These are phyloP conservation scores for Acorus calamus DNA, from an alignment of 106 monocot genomes.

Conservation along the genomic window DNA sequence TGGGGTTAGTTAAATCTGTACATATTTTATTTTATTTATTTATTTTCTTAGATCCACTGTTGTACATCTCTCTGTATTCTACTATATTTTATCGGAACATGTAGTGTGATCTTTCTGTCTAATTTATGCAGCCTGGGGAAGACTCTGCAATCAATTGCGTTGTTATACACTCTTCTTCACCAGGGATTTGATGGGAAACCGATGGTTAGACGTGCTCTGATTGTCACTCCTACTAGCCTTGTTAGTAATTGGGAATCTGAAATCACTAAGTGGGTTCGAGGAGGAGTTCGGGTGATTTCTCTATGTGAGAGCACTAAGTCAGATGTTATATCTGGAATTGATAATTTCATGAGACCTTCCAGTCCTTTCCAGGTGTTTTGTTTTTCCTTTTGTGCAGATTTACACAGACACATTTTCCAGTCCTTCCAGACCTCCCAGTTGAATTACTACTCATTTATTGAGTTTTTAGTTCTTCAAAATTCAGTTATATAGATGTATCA, in stretches of 20 bases:
- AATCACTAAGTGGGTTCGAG: constrained; percentile 84
- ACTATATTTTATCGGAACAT: background rate
- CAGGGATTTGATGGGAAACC: constrained; percentile 97
- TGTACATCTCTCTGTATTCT: background rate
- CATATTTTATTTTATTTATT: background rate
- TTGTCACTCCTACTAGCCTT: constrained; percentile 98
- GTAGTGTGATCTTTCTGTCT: background rate
- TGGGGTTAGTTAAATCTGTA: constrained; percentile 59
- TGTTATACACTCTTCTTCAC: constrained; percentile 79
- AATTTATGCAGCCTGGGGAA: constrained; percentile 73
- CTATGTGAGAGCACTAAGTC: constrained; percentile 93
- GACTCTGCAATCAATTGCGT: constrained; percentile 91
- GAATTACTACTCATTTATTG: too few species aligned
- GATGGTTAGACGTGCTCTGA: constrained; percentile 70
- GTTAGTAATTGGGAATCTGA: constrained; percentile 99
- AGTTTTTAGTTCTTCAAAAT: too few species aligned
- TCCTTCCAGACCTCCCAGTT: too few species aligned
- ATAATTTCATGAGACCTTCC: constrained; percentile 59
- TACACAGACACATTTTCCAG: too few species aligned
- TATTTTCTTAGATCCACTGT: background rate
- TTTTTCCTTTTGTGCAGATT: background rate
- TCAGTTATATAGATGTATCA: too few species aligned
- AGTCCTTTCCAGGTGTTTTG: constrained; percentile 52
- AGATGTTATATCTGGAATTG: constrained; percentile 86
- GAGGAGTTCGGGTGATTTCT: constrained; percentile 64